phyloP scores from a whole-genome alignment of 169 alveolate genomes.

The Eimeria tenella region DNA sequence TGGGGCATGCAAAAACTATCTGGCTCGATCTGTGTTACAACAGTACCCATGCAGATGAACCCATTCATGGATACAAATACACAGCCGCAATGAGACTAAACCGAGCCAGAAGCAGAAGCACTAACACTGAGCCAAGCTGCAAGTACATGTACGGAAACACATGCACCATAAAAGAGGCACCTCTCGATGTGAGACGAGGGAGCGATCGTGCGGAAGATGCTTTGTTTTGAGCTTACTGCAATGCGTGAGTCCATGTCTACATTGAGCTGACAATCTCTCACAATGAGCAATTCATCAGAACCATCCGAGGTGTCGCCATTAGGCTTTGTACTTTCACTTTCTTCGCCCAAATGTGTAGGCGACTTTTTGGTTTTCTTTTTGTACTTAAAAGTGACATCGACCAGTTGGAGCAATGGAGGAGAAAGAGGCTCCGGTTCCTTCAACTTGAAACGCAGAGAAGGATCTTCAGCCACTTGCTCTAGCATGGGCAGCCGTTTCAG shows the following conservation, averaged over 20 bases:
- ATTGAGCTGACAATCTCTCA: conserved; percentile 82
- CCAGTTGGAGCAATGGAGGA: conserved; percentile 79
- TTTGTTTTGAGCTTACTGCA: conserved; percentile 71
- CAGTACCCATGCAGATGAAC: no score
- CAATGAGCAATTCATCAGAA: conserved; percentile 71
- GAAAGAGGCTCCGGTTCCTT: conserved; percentile 87
- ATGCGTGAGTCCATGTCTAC: conserved; percentile 83
- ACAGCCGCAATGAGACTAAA: no score
- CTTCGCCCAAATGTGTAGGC: neutral
- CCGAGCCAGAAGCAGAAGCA: no score
- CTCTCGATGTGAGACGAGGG: no score
- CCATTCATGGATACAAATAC: no score
- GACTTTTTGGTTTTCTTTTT: neutral
- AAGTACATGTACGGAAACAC: neutral
- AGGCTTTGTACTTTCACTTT: neutral
- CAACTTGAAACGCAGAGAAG: conserved; percentile 95
- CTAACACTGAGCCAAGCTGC: neutral
- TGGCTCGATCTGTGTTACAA: no score
- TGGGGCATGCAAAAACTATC: no score
- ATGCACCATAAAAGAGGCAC: neutral
- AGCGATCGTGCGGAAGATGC: neutral
- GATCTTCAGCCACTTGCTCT: conserved; percentile 96
- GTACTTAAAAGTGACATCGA: conserved; percentile 84
- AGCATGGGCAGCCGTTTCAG: conserved; percentile 95
- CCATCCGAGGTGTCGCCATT: neutral